Evolutionary conservation across 108 stramenopile species (phyloP).

Genomic region (Poteriospumella lacustris): DNA sequence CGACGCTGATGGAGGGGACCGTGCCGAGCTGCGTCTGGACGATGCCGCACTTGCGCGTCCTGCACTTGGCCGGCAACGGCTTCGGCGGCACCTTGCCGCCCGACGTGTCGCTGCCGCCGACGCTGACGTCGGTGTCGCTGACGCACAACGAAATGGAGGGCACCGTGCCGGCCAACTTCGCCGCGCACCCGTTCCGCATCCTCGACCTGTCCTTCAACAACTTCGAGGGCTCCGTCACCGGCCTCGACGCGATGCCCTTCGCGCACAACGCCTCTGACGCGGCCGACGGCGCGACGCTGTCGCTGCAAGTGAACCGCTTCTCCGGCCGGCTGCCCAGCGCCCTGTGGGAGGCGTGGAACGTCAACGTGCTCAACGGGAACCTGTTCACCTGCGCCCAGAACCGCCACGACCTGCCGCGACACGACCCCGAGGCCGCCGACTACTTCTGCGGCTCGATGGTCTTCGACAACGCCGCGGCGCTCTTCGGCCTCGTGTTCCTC

Average conservation of each 20-base stretch:
- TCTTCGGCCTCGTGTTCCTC: too few species aligned
- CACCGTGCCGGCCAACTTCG: background rate
- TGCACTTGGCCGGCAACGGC: constrained; percentile 11
- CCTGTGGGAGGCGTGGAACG: background rate
- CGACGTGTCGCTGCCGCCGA: background rate
- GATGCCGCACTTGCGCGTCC: background rate
- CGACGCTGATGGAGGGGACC: background rate
- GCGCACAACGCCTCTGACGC: background rate
- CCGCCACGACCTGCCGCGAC: background rate
- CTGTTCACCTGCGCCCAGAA: constrained; percentile 2
- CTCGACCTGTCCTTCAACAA: constrained; percentile 17
- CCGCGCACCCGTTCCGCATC: background rate
- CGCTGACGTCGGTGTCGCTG: background rate
- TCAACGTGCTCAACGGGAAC: constrained; percentile 13
- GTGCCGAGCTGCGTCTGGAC: constrained; percentile 14
- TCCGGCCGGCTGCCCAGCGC: background rate
- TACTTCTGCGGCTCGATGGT: too few species aligned
- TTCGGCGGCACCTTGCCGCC: constrained; percentile 11
- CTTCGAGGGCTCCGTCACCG: background rate
- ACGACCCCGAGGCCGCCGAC: constrained; percentile 5
- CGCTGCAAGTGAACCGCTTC: background rate
- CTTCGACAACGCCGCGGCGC: too few species aligned
- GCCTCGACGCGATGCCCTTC: background rate
- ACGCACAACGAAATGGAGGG: background rate
- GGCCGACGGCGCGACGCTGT: background rate